A percentile compares a stretch with the other conserved stretches of the same genome.
Conservation (phyloP, 2,329 filamentous ascomycete species). For the Metarhizium album region DNA sequence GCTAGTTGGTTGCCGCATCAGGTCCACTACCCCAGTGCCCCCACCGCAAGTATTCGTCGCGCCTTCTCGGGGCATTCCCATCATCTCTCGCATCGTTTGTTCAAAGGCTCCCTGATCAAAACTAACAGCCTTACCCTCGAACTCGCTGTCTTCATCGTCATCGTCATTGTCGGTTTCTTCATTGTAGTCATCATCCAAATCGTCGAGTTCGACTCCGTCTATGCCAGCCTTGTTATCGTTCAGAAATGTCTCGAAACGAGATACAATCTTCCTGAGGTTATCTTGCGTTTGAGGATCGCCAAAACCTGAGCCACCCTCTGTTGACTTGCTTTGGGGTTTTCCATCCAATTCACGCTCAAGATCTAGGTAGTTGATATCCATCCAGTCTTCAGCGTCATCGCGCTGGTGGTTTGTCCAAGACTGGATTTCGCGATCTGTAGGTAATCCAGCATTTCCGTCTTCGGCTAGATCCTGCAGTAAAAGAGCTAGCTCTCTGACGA, state of each 20-base stretch:
- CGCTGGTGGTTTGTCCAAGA: constrained; percentile 50
- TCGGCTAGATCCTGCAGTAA: constrained; percentile 64
- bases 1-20: not conserved
- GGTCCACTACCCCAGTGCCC: too few relatives aligned
- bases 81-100: constrained; percentile 85
- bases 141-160: constrained; percentile 41
- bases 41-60: not conserved
- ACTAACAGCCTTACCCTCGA: constrained; percentile 63
- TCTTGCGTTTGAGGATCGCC: constrained; percentile 58
- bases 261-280: constrained; percentile 82
- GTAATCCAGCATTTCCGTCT: constrained; percentile 56
- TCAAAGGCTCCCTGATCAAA: constrained; percentile 81
- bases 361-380: constrained; percentile 83
- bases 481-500: constrained; percentile 65
- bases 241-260: constrained; percentile 84
- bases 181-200: constrained; percentile 58
- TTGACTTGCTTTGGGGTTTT: constrained; percentile 25
- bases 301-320: constrained; percentile 34
- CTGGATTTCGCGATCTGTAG: constrained; percentile 61
- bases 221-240: constrained; percentile 73
- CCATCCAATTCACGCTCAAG: constrained; percentile 71
- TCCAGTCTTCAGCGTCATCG: constrained; percentile 83
- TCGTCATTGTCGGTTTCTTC: constrained; percentile 34
- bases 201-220: constrained; percentile 64
- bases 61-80: constrained; percentile 46